Evolutionary conservation across 371 early-diverging fungal species (phyloP), one percentile per base, ranked within the genome.

Genomic region (Mortierella sp.): DNA sequence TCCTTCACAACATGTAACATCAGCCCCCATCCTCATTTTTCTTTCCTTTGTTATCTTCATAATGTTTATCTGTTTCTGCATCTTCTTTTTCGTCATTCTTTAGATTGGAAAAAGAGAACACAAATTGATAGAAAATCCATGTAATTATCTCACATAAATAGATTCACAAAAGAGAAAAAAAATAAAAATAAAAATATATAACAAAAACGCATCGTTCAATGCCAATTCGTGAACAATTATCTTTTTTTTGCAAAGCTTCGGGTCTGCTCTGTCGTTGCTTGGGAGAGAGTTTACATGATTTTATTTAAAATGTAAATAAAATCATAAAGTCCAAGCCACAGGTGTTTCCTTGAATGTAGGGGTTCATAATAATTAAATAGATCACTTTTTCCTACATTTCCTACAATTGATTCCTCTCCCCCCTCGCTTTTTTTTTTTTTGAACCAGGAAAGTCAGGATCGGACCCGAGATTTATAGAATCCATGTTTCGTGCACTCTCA

Each of bases 401-500:
- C 16, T 45, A 8, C 50, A 50, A n/a, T 50, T 50, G 50, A 50
- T 50, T n/a, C 50, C 50, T 4, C 50, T 5, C n/a, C 50, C 5
- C 28, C 28, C 28, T 1, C 28, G 1, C 28, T 28, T 28, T 28
- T n/a, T n/a, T 5, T 2, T 28, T 28, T 28, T n/a, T n/a, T 5
- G 10, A 10, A 50, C 50, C 50, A 50, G 55, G 55, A 55, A 55
- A 55, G 28, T 55, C 32, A 55, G 55, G 55, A 55, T 55, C 55
- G n/a, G 52, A 58, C 33, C 36, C 36, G 16, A 22, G 36, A 48
- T 50, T 40, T 24, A 65, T 47, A 40, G 2, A 19, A 52, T 62
- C 61, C 33, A 77, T 79, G 79, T 64, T 79, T 58, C 79, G 74
- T 52, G 66, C 79, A 53, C 55, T 79, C 28, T 58, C 79, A 62